A percentile compares a stretch with the other conserved stretches of the same genome.
phyloP scores from a whole-genome alignment of 768 basidiomycete genomes.

The Guyanaporus albipodus region DNA sequence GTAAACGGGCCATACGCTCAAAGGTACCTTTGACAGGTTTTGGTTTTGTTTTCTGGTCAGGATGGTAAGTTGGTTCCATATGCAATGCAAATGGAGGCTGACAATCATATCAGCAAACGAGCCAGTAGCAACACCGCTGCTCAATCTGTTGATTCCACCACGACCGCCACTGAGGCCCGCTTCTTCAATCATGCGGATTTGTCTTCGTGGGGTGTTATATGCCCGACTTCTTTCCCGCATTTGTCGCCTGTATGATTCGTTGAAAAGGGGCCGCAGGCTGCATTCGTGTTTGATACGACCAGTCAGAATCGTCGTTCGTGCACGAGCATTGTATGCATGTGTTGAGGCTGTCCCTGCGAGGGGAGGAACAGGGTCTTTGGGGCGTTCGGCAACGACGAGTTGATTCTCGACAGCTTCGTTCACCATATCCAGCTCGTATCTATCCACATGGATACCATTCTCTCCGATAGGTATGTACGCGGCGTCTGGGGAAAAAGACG shows the following conservation, averaged over 20 bases:
- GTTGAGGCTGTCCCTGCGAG: conserved; percentile 33
- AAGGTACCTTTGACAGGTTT: conserved; percentile 67
- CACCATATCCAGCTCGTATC: conserved; percentile 87
- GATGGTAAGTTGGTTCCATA: conserved; percentile 4
- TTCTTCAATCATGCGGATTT: conserved; percentile 73
- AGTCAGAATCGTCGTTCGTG: conserved; percentile 73
- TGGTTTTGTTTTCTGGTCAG: conserved; percentile 53
- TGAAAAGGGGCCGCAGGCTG: conserved; percentile 65
- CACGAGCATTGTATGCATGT: conserved; percentile 50
- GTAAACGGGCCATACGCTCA: conserved; percentile 91
- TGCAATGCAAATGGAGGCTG: conserved; percentile 28
- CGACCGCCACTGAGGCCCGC: conserved; percentile 63
- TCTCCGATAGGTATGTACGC: conserved; percentile 30
- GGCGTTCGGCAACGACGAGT: conserved; percentile 78
- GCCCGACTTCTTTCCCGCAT: conserved; percentile 64
- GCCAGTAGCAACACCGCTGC: conserved; percentile 61
- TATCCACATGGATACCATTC: conserved; percentile 42
- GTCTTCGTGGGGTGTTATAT: conserved; percentile 62
- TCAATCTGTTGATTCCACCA: conserved; percentile 73
- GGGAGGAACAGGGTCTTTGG: conserved; percentile 54
- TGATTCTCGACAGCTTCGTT: conserved; percentile 83
- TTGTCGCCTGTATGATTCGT: conserved; percentile 62
- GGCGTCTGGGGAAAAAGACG: conserved; percentile 27
- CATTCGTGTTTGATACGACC: conserved; percentile 82
- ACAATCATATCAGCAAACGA: conserved; percentile 68